Base-by-base conservation (phyloP, 176 grass and related monocot genomes). In the Bolboschoenus planiculmis region DNA sequence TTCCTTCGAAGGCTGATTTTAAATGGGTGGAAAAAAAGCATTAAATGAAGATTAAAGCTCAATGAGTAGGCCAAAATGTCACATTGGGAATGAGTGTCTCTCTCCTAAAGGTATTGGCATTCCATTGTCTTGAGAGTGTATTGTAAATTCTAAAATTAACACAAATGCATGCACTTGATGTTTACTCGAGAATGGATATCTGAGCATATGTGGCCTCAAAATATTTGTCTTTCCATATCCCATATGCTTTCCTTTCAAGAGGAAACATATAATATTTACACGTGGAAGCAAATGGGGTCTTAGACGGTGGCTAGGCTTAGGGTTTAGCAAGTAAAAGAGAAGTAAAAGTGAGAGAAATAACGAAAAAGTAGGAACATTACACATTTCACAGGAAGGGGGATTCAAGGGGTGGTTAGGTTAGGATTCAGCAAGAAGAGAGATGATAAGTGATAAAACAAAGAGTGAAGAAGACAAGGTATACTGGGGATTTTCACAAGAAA, bases 1-100 rank as follows among this genome's bases (percentile, higher is more conserved):
- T 44, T 94, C 91, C 85, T 87, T 97, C 56, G 86, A 81, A 39
- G 90, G 66, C 91, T 97, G 81, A 18, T 47, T 30, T 42, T 26
- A 24, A 37, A 61, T 15, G 0, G 1, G 6, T 27, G 34, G 3
- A 63, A 48, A 59, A 65, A 51, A 50, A 23, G n/a, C 14, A 27
- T 18, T 33, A 33, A 37, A 70, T 42, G 35, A 72, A 46, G 68
- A 70, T 42, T 70, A 40, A 42, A 39, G 18, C 65, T 70, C 7
- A 6, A 39, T 40, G 36, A 70, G 65, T 34, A 68, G 35, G 62
- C 14, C 29, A 68, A 68, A 42, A 40, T 10, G 15, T 10, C 65
- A n/a, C n/a, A 68, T 68, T 68, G 14, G 18, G 18, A 39, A 31
- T 37, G 5, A 40, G 10, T n/a, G n/a, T n/a, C n/a, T n/a, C n/a